These are phyloP conservation scores for Diospyros kaki DNA, from an alignment of 148 eudicot genomes.

Conservation along the genomic window DNA sequence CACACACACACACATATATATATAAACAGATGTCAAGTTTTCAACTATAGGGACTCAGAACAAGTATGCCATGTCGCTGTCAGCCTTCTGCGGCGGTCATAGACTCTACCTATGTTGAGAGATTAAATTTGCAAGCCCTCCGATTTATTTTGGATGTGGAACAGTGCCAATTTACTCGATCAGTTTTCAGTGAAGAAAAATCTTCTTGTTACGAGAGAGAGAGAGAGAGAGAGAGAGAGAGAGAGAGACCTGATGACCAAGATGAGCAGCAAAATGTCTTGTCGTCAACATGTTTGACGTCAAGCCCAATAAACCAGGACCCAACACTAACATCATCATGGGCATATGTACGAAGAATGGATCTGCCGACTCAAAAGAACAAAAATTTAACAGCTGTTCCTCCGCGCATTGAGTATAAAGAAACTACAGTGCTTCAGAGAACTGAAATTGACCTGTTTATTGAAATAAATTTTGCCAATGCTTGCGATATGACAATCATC, in stretches of 20 bases:
- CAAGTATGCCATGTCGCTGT: too few relatives aligned
- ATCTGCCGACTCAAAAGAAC: constrained; percentile 34
- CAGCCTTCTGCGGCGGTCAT: too few relatives aligned
- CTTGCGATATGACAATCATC: constrained; percentile 67
- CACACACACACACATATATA: too few relatives aligned
- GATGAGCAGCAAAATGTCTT: constrained; percentile 79
- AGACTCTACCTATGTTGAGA: too few relatives aligned
- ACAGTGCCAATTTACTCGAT: too few relatives aligned
- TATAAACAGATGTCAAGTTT: too few relatives aligned
- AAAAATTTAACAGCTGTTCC: neutral
- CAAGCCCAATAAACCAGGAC: constrained; percentile 87
- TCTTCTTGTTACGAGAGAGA: neutral
- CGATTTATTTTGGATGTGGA: too few relatives aligned
- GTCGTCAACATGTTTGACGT: constrained; percentile 67
- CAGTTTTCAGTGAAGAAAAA: too few relatives aligned
- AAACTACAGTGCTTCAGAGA: neutral
- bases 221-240: constrained; percentile 17
- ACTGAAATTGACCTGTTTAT: constrained; percentile 54
- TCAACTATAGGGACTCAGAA: too few relatives aligned
- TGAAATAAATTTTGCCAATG: constrained; percentile 69
- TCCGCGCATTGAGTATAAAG: neutral
- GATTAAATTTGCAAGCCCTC: too few relatives aligned
- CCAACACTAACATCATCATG: constrained; percentile 88
- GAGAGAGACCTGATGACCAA: constrained; percentile 72
- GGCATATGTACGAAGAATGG: constrained; percentile 71